A percentile compares a stretch with the other conserved stretches of the same genome.
These are phyloP conservation scores for Cyberlindnera maritima DNA, from an alignment of 805 yeast species.

Conservation along the genomic window DNA sequence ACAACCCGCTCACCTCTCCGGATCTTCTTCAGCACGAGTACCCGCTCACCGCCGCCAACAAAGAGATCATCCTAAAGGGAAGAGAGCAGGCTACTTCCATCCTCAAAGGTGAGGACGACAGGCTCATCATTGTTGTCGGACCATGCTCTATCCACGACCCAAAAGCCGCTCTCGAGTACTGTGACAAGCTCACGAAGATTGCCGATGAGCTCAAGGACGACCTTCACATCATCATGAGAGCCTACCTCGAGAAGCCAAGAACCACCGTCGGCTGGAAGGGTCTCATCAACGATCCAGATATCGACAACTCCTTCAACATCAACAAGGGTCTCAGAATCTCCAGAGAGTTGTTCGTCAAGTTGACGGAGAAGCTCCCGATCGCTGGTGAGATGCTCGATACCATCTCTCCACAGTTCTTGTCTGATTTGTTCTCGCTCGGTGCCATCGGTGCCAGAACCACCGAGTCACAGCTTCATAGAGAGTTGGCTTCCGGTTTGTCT, in stretches of 20 bases:
- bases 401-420: slow-evolving; percentile 91
- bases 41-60: slow-evolving; percentile 61
- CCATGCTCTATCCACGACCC: slow-evolving; percentile 98
- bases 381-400: slow-evolving; percentile 98
- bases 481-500: slow-evolving; percentile 91
- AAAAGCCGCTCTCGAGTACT: slow-evolving; percentile 86
- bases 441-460: slow-evolving; percentile 99
- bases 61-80: slow-evolving; percentile 65
- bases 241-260: slow-evolving; percentile 96
- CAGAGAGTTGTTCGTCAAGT: slow-evolving; percentile 78
- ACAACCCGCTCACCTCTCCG: slow-evolving; percentile 95
- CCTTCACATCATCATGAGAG: slow-evolving; percentile 90
- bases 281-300: slow-evolving; percentile 93
- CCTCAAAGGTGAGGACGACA: slow-evolving; percentile 79
- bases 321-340: slow-evolving; percentile 92
- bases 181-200: slow-evolving; percentile 56
- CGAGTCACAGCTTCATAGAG: slow-evolving; percentile 96
- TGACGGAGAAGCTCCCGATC: slow-evolving; percentile 84
- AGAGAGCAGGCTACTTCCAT: slow-evolving; percentile 73
- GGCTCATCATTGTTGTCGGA: slow-evolving; percentile 86
- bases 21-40: slow-evolving; percentile 85
- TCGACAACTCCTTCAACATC: slow-evolving; percentile 88
- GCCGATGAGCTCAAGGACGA: slow-evolving; percentile 68
- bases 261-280: slow-evolving; percentile 99
- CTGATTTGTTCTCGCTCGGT: slow-evolving; percentile 92